phyloP scores from a whole-genome alignment of 495 filamentous ascomycete genomes.

The Sordaria brevicollis region DNA sequence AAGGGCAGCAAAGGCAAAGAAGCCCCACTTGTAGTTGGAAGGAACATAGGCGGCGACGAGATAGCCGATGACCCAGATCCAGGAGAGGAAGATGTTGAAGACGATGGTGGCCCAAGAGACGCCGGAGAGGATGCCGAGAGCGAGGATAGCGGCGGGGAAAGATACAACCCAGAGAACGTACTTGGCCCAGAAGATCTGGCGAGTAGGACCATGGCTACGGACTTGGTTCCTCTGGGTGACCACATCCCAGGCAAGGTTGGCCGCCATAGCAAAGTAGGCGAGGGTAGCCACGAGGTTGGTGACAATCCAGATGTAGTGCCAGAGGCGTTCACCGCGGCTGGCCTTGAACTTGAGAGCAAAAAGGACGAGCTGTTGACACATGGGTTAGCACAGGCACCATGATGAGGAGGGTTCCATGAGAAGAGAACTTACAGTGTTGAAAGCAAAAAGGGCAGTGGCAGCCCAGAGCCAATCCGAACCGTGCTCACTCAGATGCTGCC shows the following conservation, averaged over 20 bases:
- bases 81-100: slow-evolving; percentile 32
- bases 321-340: slow-evolving; percentile 36
- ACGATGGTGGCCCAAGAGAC: slow-evolving; percentile 37
- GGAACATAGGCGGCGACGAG: slow-evolving; percentile 32
- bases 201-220: slow-evolving; percentile 14
- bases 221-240: slow-evolving; percentile 24
- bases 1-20: slow-evolving; percentile 34
- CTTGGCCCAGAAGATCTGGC: slow-evolving; percentile 42
- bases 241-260: slow-evolving; percentile 29
- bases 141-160: slow-evolving; percentile 30
- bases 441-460: slow-evolving; percentile 31
- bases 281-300: slow-evolving; percentile 35
- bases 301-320: slow-evolving; percentile 44
- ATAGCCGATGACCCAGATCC: slow-evolving; percentile 37
- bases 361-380: slow-evolving; percentile 17
- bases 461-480: slow-evolving; percentile 40
- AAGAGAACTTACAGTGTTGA: slow-evolving; percentile 22
- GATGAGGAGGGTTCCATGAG: not conserved
- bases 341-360: slow-evolving; percentile 29
- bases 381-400: not conserved
- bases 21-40: slow-evolving; percentile 42
- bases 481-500: slow-evolving; percentile 26
- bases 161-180: slow-evolving; percentile 40
- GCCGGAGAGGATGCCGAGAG: slow-evolving; percentile 34
- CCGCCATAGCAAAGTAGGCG: slow-evolving; percentile 35